Evolutionary conservation across 2,329 filamentous ascomycete genomes (phyloP), one percentile per base, ranked within the genome.

Genomic region (Aspergillus persii): DNA sequence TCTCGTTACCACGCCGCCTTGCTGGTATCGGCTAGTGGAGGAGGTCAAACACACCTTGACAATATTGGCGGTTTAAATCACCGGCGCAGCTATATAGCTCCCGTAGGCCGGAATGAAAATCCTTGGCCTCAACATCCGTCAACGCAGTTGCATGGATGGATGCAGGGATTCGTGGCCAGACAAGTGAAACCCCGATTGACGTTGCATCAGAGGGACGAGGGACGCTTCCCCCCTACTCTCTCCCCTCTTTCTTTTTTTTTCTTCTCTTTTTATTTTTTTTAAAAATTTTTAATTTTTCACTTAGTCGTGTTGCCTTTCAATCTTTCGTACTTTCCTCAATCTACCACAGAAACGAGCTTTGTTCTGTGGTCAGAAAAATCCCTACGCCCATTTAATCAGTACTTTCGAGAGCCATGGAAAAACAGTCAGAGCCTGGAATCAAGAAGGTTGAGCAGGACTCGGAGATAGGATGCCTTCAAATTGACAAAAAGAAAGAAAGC

Each of bases 401-500:
- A 27, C 5, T 29, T 12, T 47, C 26, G n/a, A 46, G 18, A 33
- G 46, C 26, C 5, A 58, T 51, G 56, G 56, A 54, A 12, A 58
- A 58, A 31, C 56, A 54, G 23, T 44, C 56, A 1, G 26, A 33
- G 18, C 44, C 54, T 18, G 56, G 41, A 4, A 9, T 58, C 26
- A 33, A 39, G 26, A 36, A 53, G 3, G 26, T n/a, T 6, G 56
- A 50, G 26, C 29, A 41, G 15, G 49, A 39, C 36, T 41, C 29
- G 9, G 56, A 54, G 23, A 29, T 15, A 5, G 33, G 23, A 6
- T 39, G 27, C 1, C 27, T 44, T 3, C 39, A 50, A 12, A 18
- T 58, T 39, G n/a, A 54, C 33, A 27, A 44, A 31, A 58, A 54
- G 51, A 31, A 27, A 12, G 56, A 58, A 27, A 36, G 31, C 31